Evolutionary conservation across 2,329 filamentous ascomycete species (phyloP).

Genomic region (Pseudocercospora eumusae): DNA sequence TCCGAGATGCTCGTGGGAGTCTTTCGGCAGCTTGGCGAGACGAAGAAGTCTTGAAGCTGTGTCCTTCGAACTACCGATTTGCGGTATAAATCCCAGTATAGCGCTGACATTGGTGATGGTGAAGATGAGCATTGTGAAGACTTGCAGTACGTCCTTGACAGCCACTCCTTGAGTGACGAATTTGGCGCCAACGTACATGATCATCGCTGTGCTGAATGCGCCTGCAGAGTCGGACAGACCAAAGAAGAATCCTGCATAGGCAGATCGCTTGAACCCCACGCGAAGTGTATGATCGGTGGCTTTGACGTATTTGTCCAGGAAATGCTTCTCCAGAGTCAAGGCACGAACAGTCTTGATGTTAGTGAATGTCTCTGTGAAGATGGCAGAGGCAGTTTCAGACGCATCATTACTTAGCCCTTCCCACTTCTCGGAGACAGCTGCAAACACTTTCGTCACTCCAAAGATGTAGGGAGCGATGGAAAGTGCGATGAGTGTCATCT

Average conservation of each 20-base stretch:
- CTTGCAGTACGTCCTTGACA: slow-evolving; percentile 65
- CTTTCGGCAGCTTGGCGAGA: slow-evolving; percentile 62
- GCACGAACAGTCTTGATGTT: slow-evolving; percentile 78
- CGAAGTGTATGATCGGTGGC: slow-evolving; percentile 57
- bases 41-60: slow-evolving; percentile 72
- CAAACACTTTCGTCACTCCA: slow-evolving; percentile 64
- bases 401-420: slow-evolving; percentile 68
- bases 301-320: slow-evolving; percentile 62
- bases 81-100: slow-evolving; percentile 74
- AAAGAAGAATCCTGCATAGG: slow-evolving; percentile 69
- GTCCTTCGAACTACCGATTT: slow-evolving; percentile 72
- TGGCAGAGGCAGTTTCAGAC: slow-evolving; percentile 59
- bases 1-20: slow-evolving; percentile 62
- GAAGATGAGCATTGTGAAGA: slow-evolving; percentile 82
- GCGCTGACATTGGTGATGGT: slow-evolving; percentile 71
- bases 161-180: slow-evolving; percentile 58
- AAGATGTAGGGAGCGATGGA: slow-evolving; percentile 68
- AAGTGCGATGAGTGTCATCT: slow-evolving; percentile 74
- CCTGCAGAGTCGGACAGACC: slow-evolving; percentile 75
- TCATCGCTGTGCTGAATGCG: slow-evolving; percentile 71
- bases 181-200: slow-evolving; percentile 79
- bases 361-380: slow-evolving; percentile 73
- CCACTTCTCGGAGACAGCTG: slow-evolving; percentile 68
- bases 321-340: slow-evolving; percentile 71
- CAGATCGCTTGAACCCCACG: slow-evolving; percentile 66